Conservation (phyloP, 371 early-diverging fungal genomes). For the Mucor irregularis region DNA sequence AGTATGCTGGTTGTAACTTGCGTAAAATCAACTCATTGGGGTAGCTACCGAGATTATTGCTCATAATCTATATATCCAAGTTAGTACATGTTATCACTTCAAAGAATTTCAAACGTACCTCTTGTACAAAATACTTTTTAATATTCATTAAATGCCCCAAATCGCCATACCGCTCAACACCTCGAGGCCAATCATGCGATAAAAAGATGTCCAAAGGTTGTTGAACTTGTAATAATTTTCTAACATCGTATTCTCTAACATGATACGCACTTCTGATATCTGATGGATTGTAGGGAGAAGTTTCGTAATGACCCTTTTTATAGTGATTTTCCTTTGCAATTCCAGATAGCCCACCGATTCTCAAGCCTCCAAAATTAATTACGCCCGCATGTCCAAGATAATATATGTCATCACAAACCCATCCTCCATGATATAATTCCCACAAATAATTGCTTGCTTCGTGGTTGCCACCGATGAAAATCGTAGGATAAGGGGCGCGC, state of each 20-base stretch:
- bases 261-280: constrained; percentile 80
- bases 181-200: constrained; percentile 97
- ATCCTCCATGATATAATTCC: constrained; percentile 97
- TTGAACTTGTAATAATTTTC: constrained; percentile 67
- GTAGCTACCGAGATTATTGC: constrained; percentile 75
- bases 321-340: constrained; percentile 85
- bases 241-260: constrained; percentile 80
- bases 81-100: neutral
- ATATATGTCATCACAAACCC: constrained; percentile 93
- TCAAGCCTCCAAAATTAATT: constrained; percentile 81
- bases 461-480: constrained; percentile 98
- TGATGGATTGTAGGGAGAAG: constrained; percentile 65
- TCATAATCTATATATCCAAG: constrained; percentile 47
- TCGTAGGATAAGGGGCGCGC: constrained; percentile 81
- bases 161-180: constrained; percentile 84
- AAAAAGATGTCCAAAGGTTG: constrained; percentile 84
- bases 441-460: constrained; percentile 92
- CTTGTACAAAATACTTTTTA: constrained; percentile 74
- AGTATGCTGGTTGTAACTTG: constrained; percentile 76
- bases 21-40: constrained; percentile 68
- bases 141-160: constrained; percentile 50
- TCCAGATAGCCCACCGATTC: constrained; percentile 93
- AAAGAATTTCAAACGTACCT: constrained; percentile 45
- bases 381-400: constrained; percentile 88
- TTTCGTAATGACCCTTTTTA: constrained; percentile 77